These are phyloP conservation scores for Allomyces arbusculus DNA, from an alignment of 192 early-diverging fungal genomes.

Conservation along the genomic window DNA sequence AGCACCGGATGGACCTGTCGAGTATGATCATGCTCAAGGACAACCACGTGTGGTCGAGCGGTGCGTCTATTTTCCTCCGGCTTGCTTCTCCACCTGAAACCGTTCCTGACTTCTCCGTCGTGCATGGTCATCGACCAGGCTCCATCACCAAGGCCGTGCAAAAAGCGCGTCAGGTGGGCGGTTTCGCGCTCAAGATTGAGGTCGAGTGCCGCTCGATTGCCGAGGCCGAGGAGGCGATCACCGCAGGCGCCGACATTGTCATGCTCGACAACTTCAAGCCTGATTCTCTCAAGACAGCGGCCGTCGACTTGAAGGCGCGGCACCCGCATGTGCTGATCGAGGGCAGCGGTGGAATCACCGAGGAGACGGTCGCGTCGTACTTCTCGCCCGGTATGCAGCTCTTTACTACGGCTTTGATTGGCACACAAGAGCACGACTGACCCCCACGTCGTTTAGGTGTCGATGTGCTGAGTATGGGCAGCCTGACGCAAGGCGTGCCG, in stretches of 20 bases:
- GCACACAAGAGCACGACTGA: constrained; percentile 7
- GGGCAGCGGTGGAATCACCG: constrained; percentile 87
- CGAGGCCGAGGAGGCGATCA: constrained; percentile 89
- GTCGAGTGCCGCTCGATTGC: constrained; percentile 83
- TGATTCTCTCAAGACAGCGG: constrained; percentile 37
- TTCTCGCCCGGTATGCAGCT: constrained; percentile 46
- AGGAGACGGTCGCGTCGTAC: constrained; percentile 56
- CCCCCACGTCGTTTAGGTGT: constrained; percentile 23
- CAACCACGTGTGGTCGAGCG: constrained; percentile 78
- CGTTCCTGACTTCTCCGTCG: constrained; percentile 1
- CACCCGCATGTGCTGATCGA: constrained; percentile 70
- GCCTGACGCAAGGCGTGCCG: constrained; percentile 79
- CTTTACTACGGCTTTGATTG: not conserved
- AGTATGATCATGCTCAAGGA: constrained; percentile 99
- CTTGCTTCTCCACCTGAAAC: too few species aligned
- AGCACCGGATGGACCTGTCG: constrained; percentile 89
- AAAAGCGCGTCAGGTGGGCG: constrained; percentile 56
- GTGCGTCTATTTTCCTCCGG: too few species aligned
- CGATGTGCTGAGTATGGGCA: constrained; percentile 82
- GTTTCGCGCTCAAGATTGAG: constrained; percentile 89
- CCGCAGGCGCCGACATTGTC: constrained; percentile 86
- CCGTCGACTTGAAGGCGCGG: constrained; percentile 50
- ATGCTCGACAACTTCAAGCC: constrained; percentile 93
- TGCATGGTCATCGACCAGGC: constrained; percentile 15
- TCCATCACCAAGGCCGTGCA: constrained; percentile 81